Evolutionary conservation across 1,284 basidiomycete genomes (phyloP).

Genomic region (Agaricales sp.): DNA sequence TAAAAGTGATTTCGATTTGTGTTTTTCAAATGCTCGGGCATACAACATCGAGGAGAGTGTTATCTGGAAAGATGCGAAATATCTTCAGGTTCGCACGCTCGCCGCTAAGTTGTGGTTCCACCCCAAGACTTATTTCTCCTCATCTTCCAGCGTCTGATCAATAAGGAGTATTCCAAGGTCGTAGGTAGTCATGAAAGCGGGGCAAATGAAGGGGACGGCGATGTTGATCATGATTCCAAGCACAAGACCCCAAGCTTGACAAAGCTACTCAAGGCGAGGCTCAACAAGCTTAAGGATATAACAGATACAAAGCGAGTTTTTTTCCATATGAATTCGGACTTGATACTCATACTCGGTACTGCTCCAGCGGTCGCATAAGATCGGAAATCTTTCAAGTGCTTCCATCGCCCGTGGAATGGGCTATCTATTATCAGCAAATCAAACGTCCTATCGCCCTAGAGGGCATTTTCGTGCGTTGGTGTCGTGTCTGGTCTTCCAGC

Average conservation of each 20-base stretch:
- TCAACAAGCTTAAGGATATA: conserved; percentile 63
- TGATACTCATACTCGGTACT: conserved; percentile 7
- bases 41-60: conserved; percentile 84
- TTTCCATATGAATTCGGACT: conserved; percentile 1
- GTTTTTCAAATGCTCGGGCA: conserved; percentile 83
- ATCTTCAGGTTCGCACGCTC: conserved; percentile 30
- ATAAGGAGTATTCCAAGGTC: conserved; percentile 52
- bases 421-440: conserved; percentile 81
- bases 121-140: conserved; percentile 6
- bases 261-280: conserved; percentile 48
- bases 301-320: conserved; percentile 49
- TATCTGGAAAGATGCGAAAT: conserved; percentile 80
- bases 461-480: conserved; percentile 61
- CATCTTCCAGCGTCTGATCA: conserved; percentile 47
- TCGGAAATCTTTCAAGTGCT: conserved; percentile 77
- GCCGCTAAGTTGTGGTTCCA: background rate
- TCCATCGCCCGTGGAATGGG: conserved; percentile 71
- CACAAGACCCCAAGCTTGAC: conserved; percentile 51
- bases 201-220: conserved; percentile 30
- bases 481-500: conserved; percentile 2
- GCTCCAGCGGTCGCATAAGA: conserved; percentile 52
- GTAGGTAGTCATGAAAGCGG: too few species aligned
- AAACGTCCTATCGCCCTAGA: conserved; percentile 76
- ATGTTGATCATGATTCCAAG: conserved; percentile 36
- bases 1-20: conserved; percentile 74